Conservation (phyloP, 73 alveolate genomes). For the Halteria grandinella region DNA sequence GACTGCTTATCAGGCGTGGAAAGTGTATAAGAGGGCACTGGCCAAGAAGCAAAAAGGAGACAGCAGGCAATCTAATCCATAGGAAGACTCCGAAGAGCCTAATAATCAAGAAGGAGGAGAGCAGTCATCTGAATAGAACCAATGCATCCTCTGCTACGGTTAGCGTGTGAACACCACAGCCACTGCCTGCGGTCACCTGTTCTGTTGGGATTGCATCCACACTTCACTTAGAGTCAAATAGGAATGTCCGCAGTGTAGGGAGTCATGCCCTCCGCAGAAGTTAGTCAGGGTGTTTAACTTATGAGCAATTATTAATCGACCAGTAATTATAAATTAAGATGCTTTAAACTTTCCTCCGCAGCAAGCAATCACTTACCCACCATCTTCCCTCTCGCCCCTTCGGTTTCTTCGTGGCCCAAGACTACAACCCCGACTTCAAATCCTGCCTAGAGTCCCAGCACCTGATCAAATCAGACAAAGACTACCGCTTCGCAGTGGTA, state of each 20-base stretch:
- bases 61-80: background rate
- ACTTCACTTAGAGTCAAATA: slow-evolving; percentile 53
- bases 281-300: slow-evolving; percentile 12
- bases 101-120: background rate
- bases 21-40: background rate
- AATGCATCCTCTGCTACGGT: slow-evolving; percentile 72
- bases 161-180: slow-evolving; percentile 53
- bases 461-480: background rate
- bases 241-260: slow-evolving; percentile 77
- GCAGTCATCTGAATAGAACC: slow-evolving; percentile 37
- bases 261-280: slow-evolving; percentile 60
- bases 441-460: slow-evolving; percentile 6
- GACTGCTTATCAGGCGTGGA: background rate
- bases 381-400: too few relatives aligned
- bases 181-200: slow-evolving; percentile 79
- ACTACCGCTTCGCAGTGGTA: slow-evolving; percentile 65
- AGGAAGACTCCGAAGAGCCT: background rate
- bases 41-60: background rate
- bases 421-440: slow-evolving; percentile 39
- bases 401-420: slow-evolving; percentile 17
- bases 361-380: too few relatives aligned
- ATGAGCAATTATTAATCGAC: too few relatives aligned
- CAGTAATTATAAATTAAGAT: too few relatives aligned
- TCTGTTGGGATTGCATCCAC: slow-evolving; percentile 79
- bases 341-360: too few relatives aligned